phyloP scores from a whole-genome alignment of 208 protist species.

The Trypanosomatidae sp. region DNA sequence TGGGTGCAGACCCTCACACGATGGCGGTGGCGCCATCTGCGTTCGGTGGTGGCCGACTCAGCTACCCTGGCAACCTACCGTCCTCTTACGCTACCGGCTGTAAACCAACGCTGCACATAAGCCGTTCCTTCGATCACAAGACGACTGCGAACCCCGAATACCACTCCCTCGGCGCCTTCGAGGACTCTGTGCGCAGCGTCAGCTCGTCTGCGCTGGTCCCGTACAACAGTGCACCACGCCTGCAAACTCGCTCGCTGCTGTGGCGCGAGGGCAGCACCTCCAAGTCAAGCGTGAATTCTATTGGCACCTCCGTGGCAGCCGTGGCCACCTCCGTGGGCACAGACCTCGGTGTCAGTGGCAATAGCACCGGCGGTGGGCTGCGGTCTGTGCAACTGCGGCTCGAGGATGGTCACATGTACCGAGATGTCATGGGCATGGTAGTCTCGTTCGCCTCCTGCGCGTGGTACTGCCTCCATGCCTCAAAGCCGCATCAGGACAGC shows the following conservation, averaged over 20 bases:
- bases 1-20: neutral
- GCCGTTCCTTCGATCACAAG: slow-evolving; percentile 35
- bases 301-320: slow-evolving; percentile 3
- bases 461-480: slow-evolving; percentile 55
- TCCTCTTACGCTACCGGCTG: slow-evolving; percentile 18
- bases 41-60: neutral
- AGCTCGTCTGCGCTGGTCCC: slow-evolving; percentile 11
- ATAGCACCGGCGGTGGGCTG: neutral
- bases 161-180: slow-evolving; percentile 21
- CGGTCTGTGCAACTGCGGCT: slow-evolving; percentile 5
- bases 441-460: slow-evolving; percentile 9
- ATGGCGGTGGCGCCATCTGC: neutral
- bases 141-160: slow-evolving; percentile 26
- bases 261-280: slow-evolving; percentile 3
- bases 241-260: slow-evolving; percentile 11
- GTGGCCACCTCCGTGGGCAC: slow-evolving; percentile 2
- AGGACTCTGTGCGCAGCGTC: slow-evolving; percentile 20
- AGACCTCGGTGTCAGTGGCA: neutral
- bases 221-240: neutral
- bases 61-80: slow-evolving; percentile 19
- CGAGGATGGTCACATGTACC: slow-evolving; percentile 9
- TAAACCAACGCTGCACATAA: slow-evolving; percentile 23
- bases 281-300: slow-evolving; percentile 15
- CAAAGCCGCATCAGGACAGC: slow-evolving; percentile 26
- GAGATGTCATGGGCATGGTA: neutral